A percentile compares a stretch with the other conserved stretches of the same genome.
Conservation (phyloP, 2,329 filamentous ascomycete species). For the Hymenoscyphus fraxineus region DNA sequence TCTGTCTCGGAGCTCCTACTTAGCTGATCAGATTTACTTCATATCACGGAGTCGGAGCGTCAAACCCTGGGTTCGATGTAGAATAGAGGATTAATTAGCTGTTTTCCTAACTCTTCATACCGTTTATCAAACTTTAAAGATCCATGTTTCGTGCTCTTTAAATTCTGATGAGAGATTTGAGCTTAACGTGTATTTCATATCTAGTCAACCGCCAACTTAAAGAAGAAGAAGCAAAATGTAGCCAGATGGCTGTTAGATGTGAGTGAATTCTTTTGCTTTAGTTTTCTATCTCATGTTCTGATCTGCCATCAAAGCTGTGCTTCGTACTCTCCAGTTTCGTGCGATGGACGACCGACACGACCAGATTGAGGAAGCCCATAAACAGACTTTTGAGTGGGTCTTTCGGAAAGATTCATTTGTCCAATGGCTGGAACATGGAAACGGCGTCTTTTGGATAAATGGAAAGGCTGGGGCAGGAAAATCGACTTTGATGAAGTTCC, state of each 20-base stretch:
- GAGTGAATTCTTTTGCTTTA: background rate
- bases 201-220: background rate
- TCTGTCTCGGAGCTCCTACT: background rate
- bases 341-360: slow-evolving; percentile 6
- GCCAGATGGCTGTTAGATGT: background rate
- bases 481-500: slow-evolving; percentile 20
- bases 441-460: slow-evolving; percentile 18
- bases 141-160: too few relatives aligned
- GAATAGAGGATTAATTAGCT: background rate
- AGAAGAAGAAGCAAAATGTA: background rate
- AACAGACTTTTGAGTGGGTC: slow-evolving; percentile 15
- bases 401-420: slow-evolving; percentile 8
- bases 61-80: too few relatives aligned
- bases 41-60: background rate
- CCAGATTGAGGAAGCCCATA: slow-evolving; percentile 6
- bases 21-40: background rate
- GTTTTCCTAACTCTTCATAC: background rate
- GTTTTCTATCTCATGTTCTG: background rate
- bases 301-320: background rate
- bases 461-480: slow-evolving; percentile 12
- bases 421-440: slow-evolving; percentile 11
- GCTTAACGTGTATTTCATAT: background rate
- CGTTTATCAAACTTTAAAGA: too few relatives aligned
- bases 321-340: slow-evolving; percentile 1
- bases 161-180: background rate